These are phyloP conservation scores for Pharnaceum exiguum DNA, from an alignment of 148 eudicot species.

Conservation along the genomic window DNA sequence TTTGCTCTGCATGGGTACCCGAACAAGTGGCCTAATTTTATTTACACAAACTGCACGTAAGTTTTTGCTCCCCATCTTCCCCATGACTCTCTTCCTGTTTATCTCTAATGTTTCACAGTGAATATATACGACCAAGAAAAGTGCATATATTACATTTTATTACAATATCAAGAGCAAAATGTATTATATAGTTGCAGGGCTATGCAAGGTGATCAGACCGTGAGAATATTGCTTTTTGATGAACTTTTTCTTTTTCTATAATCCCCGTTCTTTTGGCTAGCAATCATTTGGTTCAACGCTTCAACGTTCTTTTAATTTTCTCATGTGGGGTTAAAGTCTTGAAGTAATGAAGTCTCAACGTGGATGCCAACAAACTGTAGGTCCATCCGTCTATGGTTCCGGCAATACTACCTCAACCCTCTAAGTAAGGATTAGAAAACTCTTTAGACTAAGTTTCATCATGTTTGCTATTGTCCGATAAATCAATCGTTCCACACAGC, in stretches of 20 bases:
- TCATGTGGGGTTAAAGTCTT: slow-evolving; percentile 29
- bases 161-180: no score
- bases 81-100: slow-evolving; percentile 36
- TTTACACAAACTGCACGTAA: slow-evolving; percentile 58
- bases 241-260: slow-evolving; percentile 1
- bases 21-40: slow-evolving; percentile 59
- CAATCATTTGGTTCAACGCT: slow-evolving; percentile 37
- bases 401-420: no score
- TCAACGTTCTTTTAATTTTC: slow-evolving; percentile 9
- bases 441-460: no score
- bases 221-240: slow-evolving; percentile 8
- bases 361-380: slow-evolving; percentile 46
- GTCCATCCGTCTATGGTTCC: slow-evolving; percentile 29
- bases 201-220: neutral
- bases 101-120: neutral
- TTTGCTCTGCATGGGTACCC: slow-evolving; percentile 33
- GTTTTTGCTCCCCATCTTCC: slow-evolving; percentile 29
- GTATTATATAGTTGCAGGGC: no score
- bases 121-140: slow-evolving; percentile 2
- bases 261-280: slow-evolving; percentile 40
- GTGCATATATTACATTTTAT: neutral
- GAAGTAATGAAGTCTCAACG: slow-evolving; percentile 25
- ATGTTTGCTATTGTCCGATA: no score
- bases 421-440: no score
- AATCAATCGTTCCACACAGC: no score